Conservation (phyloP, 108 stramenopile species). For the Cyclotella cryptica region DNA sequence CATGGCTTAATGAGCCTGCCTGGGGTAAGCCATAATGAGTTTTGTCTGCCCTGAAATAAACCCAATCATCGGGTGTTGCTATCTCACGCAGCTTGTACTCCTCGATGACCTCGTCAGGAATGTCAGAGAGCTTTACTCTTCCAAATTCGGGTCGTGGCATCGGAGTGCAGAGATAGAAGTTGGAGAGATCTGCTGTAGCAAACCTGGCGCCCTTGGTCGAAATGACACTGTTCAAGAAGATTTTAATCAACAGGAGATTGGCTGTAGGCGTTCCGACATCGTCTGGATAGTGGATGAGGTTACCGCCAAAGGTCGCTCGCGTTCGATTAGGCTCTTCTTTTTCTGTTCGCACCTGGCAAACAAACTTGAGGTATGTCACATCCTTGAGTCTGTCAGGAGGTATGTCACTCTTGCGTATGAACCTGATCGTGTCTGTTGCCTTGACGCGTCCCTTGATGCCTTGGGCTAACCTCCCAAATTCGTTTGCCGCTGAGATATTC, state of each 20-base stretch:
- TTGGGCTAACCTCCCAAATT: slow-evolving; percentile 7
- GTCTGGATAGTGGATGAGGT: slow-evolving; percentile 35
- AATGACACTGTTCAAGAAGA: slow-evolving; percentile 55
- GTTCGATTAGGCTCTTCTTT: slow-evolving; percentile 9
- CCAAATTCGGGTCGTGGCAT: slow-evolving; percentile 50
- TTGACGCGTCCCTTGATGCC: slow-evolving; percentile 3
- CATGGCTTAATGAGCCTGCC: slow-evolving; percentile 33
- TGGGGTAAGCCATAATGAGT: slow-evolving; percentile 1
- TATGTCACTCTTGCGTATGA: slow-evolving; percentile 42
- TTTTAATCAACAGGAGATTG: slow-evolving; percentile 31
- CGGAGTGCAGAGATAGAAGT: slow-evolving; percentile 56
- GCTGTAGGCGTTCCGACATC: slow-evolving; percentile 29
- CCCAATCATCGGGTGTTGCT: slow-evolving; percentile 10
- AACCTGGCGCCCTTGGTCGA: slow-evolving; percentile 20
- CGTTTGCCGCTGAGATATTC: slow-evolving; percentile 6
- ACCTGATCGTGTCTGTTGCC: slow-evolving; percentile 43
- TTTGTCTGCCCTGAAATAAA: slow-evolving; percentile 12
- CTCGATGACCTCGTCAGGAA: slow-evolving; percentile 48
- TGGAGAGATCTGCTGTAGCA: slow-evolving; percentile 49
- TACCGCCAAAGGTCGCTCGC: slow-evolving; percentile 16
- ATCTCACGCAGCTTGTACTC: slow-evolving; percentile 34
- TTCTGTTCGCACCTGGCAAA: slow-evolving; percentile 32
- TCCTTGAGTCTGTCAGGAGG: slow-evolving; percentile 36
- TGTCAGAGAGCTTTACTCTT: slow-evolving; percentile 30
- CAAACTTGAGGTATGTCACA: slow-evolving; percentile 15